Conservation (phyloP, 768 basidiomycete species). For the Suillus luteus region DNA sequence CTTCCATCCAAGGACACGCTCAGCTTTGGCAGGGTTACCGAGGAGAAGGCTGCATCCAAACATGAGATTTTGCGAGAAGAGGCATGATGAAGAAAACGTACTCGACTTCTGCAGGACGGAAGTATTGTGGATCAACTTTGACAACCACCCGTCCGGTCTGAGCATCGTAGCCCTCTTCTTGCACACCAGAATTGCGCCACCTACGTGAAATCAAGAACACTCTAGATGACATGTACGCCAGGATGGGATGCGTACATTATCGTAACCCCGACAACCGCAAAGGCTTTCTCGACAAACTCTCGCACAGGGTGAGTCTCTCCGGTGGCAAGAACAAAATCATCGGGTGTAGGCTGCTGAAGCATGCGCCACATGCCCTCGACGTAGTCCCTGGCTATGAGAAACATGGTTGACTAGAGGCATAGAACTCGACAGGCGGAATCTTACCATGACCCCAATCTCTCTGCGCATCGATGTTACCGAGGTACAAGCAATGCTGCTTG, state of each 20-base stretch:
- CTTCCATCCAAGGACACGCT: constrained; percentile 87
- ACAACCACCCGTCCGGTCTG: constrained; percentile 75
- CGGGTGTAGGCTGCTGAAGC: constrained; percentile 80
- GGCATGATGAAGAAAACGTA: constrained; percentile 41
- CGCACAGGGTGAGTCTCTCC: constrained; percentile 95
- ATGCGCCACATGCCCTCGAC: constrained; percentile 99
- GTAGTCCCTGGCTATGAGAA: constrained; percentile 73
- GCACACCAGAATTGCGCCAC: constrained; percentile 76
- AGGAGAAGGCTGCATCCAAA: constrained; percentile 61
- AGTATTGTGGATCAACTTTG: constrained; percentile 85
- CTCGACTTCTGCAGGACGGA: constrained; percentile 96
- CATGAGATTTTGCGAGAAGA: background rate
- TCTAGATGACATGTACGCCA: background rate
- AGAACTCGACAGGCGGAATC: constrained; percentile 23
- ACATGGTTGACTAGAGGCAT: background rate
- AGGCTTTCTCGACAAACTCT: constrained; percentile 90
- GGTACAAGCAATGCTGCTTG: constrained; percentile 88
- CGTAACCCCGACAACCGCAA: constrained; percentile 63
- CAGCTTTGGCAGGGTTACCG: constrained; percentile 90
- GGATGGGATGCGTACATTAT: constrained; percentile 51
- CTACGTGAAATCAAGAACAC: constrained; percentile 36
- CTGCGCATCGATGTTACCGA: constrained; percentile 92
- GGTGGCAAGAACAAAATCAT: constrained; percentile 94
- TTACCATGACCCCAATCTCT: constrained; percentile 98
- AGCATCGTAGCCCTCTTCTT: constrained; percentile 75